phyloP scores from a whole-genome alignment of 139 green algal genomes.

The Chlorella sp. region DNA sequence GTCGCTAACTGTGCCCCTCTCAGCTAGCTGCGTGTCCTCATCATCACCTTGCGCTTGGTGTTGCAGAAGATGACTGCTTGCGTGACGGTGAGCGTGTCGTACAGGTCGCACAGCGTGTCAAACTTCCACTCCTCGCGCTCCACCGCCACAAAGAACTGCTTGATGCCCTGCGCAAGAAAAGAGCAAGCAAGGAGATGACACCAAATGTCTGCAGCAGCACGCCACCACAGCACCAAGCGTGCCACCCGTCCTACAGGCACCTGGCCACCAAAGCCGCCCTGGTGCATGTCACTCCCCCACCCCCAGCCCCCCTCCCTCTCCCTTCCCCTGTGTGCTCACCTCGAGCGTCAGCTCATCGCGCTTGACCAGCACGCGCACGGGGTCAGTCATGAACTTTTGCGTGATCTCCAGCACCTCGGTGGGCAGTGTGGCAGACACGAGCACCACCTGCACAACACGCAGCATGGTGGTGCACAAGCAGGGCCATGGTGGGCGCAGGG shows the following conservation, averaged over 20 bases:
- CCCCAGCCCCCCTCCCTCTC: neutral
- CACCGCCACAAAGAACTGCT: conserved; percentile 99
- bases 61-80: conserved; percentile 99
- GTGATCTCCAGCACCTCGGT: conserved; percentile 97
- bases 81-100: conserved; percentile 99
- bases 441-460: conserved; percentile 82
- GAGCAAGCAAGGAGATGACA: neutral
- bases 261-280: neutral
- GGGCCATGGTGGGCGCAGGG: no score
- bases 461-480: no score
- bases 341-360: conserved; percentile 99
- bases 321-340: no score
- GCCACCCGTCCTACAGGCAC: neutral
- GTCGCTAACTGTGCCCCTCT: no score
- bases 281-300: neutral
- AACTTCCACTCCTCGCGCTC: conserved; percentile 99
- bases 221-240: no score
- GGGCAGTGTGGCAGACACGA: conserved; percentile 94
- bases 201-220: no score
- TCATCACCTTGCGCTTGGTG: conserved; percentile 86
- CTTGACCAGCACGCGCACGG: conserved; percentile 96
- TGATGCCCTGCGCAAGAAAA: conserved; percentile 78
- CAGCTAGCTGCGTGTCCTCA: neutral
- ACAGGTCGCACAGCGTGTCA: conserved; percentile 98
- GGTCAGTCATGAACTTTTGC: conserved; percentile 99